phyloP scores from a whole-genome alignment of 2,329 filamentous ascomycete genomes.

The Talaromyces marneffei region DNA sequence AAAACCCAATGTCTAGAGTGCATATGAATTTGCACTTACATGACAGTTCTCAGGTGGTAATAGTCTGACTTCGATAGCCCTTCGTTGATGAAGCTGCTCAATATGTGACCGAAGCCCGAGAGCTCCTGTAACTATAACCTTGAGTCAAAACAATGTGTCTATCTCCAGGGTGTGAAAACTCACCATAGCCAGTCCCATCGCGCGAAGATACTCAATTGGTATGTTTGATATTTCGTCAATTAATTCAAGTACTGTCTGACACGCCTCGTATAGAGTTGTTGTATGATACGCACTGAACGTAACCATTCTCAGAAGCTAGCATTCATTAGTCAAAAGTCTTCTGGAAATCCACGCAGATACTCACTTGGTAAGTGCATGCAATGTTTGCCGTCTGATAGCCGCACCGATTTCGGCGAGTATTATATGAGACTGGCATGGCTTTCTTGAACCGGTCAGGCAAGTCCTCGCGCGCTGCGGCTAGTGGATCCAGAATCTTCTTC shows the following conservation, averaged over 20 bases:
- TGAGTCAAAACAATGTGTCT: not conserved
- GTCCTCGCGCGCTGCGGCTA: not conserved
- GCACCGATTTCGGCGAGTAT: not conserved
- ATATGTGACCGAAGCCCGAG: conserved; percentile 2
- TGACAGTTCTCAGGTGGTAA: conserved; percentile 3
- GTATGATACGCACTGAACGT: conserved; percentile 6
- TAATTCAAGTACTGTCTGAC: conserved; percentile 6
- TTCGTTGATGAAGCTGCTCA: conserved; percentile 4
- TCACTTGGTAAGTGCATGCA: conserved; percentile 6
- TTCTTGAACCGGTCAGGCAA: conserved; percentile 3
- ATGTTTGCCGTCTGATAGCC: conserved; percentile 7
- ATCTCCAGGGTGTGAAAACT: not conserved
- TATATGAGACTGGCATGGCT: conserved; percentile 3
- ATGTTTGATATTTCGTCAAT: conserved; percentile 8
- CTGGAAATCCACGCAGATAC: not conserved
- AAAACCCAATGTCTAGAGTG: not conserved
- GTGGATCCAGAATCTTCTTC: conserved; percentile 4
- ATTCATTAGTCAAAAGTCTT: not conserved
- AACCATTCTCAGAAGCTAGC: conserved; percentile 1
- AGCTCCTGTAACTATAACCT: conserved; percentile 3
- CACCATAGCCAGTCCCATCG: conserved; percentile 6
- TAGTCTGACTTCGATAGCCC: conserved; percentile 2
- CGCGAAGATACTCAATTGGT: conserved; percentile 7
- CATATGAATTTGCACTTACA: not conserved
- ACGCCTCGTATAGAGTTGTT: conserved; percentile 6